Conservation (phyloP, 176 grass and related monocot species). For the Otatea glauca region DNA sequence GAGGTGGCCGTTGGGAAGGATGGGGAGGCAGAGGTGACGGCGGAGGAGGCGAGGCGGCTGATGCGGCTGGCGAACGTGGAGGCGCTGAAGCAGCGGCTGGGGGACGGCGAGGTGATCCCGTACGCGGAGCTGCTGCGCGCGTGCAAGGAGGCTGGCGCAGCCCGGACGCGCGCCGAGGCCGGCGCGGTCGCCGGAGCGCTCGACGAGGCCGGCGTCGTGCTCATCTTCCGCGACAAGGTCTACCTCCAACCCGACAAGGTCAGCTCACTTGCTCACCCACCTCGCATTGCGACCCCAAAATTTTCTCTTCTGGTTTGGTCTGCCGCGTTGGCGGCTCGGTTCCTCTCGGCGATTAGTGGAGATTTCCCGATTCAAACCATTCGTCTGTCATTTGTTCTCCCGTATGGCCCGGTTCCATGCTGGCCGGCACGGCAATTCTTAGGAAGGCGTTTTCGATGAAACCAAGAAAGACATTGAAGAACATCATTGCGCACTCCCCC, state of each 20-base stretch:
- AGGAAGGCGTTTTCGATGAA: constrained; percentile 27
- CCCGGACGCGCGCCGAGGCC: constrained; percentile 73
- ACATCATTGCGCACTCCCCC: neutral
- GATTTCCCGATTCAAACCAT: neutral
- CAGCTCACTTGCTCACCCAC: neutral
- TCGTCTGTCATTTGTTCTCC: neutral
- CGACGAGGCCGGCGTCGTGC: constrained; percentile 91
- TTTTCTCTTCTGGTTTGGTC: neutral
- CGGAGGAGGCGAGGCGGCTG: constrained; percentile 74
- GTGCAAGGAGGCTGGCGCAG: constrained; percentile 77
- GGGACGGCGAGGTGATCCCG: constrained; percentile 71
- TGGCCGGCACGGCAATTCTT: neutral
- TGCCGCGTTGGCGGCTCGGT: neutral
- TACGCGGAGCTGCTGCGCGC: constrained; percentile 77
- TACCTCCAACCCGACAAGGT: constrained; percentile 96
- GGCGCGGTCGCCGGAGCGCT: constrained; percentile 65
- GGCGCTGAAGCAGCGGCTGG: constrained; percentile 72
- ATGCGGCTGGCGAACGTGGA: constrained; percentile 89
- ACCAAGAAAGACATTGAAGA: neutral
- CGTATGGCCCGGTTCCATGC: neutral
- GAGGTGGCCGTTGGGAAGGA: neutral
- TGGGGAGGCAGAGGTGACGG: constrained; percentile 52
- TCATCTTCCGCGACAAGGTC: constrained; percentile 92
- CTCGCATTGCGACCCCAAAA: constrained; percentile 22
- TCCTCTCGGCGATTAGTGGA: neutral